phyloP scores from a whole-genome alignment of 768 basidiomycete genomes.

The Imleria badia region DNA sequence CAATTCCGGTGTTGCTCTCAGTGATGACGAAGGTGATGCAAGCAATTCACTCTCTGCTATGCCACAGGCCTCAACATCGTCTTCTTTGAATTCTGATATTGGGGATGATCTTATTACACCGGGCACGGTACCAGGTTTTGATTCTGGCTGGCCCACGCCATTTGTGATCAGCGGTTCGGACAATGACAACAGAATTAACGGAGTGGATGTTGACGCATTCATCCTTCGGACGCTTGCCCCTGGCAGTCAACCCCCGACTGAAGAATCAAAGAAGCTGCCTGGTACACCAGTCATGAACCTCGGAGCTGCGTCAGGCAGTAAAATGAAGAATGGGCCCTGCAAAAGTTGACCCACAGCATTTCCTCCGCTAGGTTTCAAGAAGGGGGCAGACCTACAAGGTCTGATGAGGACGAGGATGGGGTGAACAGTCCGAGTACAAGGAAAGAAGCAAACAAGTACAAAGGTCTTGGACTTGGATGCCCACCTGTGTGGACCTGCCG shows the following conservation, averaged over 20 bases:
- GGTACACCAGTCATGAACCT: constrained; percentile 72
- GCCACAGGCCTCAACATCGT: constrained; percentile 63
- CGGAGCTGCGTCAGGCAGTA: constrained; percentile 36
- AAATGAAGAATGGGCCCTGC: constrained; percentile 52
- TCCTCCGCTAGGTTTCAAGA: constrained; percentile 40
- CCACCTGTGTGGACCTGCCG: constrained; percentile 37
- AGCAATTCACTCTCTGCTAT: constrained; percentile 35
- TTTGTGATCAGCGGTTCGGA: constrained; percentile 41
- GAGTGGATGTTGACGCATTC: constrained; percentile 63
- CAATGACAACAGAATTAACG: constrained; percentile 31
- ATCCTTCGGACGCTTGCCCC: constrained; percentile 67
- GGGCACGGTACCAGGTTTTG: constrained; percentile 49
- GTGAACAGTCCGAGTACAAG: constrained; percentile 63
- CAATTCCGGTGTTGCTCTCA: constrained; percentile 63
- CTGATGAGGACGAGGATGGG: constrained; percentile 63
- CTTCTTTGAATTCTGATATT: constrained; percentile 54
- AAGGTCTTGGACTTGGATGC: constrained; percentile 64
- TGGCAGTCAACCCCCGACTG: constrained; percentile 48
- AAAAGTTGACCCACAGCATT: constrained; percentile 79
- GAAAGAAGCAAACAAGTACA: constrained; percentile 52
- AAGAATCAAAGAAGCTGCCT: constrained; percentile 61
- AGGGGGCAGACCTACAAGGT: constrained; percentile 35
- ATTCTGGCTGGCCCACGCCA: constrained; percentile 64
- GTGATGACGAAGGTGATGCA: constrained; percentile 52
- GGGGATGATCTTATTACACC: constrained; percentile 74